phyloP scores from a whole-genome alignment of 768 basidiomycete genomes.

The Russula abietina region DNA sequence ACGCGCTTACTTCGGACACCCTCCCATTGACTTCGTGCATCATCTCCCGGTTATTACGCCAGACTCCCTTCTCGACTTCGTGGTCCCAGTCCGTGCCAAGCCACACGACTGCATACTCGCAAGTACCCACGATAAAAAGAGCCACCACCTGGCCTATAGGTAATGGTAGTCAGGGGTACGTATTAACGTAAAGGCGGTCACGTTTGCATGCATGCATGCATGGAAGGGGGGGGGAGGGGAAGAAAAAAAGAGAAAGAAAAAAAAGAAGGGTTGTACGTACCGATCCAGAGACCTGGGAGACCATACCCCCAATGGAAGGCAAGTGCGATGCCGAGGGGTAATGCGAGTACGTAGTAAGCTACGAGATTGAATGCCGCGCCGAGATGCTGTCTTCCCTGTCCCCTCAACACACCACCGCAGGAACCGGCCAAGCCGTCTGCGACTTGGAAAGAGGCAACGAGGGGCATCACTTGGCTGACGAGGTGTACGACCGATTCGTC shows the following conservation, averaged over 20 bases:
- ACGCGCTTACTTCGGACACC: constrained; percentile 2
- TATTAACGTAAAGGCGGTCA: neutral
- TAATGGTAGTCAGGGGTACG: neutral
- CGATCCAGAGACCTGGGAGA: constrained; percentile 48
- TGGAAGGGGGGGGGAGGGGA: neutral
- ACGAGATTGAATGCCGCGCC: constrained; percentile 69
- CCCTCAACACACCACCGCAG: constrained; percentile 45
- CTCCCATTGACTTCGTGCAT: neutral
- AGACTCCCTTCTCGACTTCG: constrained; percentile 39
- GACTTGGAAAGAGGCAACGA: constrained; percentile 52
- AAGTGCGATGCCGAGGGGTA: constrained; percentile 47
- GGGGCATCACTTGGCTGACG: constrained; percentile 47
- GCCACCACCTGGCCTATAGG: constrained; percentile 62
- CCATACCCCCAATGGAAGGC: constrained; percentile 43
- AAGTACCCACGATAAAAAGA: constrained; percentile 61
- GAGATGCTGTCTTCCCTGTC: constrained; percentile 57
- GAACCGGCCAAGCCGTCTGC: constrained; percentile 49
- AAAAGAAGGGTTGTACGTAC: constrained; percentile 24
- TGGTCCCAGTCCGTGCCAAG: constrained; percentile 45
- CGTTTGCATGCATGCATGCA: too few relatives aligned
- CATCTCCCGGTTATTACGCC: constrained; percentile 30
- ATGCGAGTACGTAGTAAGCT: constrained; percentile 52
- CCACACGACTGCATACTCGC: constrained; percentile 60
- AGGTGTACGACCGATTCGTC: constrained; percentile 47
- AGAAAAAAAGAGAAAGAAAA: neutral